Conservation (phyloP, 2,329 filamentous ascomycete genomes). For the Fusarium domesticum region DNA sequence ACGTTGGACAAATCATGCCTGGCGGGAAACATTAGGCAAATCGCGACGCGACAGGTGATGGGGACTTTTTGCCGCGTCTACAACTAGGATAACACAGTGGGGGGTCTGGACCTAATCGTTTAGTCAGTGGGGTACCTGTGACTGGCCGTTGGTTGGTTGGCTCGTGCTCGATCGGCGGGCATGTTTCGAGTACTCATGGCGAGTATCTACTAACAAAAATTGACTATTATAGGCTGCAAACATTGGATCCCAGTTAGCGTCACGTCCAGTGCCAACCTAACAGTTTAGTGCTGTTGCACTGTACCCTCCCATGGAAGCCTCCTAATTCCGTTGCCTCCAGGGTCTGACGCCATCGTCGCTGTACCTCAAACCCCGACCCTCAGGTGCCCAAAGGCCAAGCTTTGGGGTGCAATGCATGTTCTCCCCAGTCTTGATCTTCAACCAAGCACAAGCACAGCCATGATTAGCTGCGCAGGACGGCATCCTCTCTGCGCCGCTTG, state of each 20-base stretch:
- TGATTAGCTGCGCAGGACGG: slow-evolving; percentile 23
- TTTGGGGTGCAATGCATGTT: background rate
- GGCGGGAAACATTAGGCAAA: slow-evolving; percentile 5
- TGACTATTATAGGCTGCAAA: background rate
- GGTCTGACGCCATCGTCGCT: slow-evolving; percentile 32
- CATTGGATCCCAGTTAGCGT: background rate
- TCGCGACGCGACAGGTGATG: background rate
- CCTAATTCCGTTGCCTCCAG: slow-evolving; percentile 8
- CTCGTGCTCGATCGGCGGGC: slow-evolving; percentile 16
- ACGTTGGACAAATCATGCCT: background rate
- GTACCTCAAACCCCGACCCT: slow-evolving; percentile 18
- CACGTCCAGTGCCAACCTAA: background rate
- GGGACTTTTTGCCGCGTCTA: slow-evolving; percentile 5
- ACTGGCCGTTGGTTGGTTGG: too few species aligned
- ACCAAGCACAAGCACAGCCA: slow-evolving; percentile 7
- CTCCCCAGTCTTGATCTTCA: slow-evolving; percentile 20
- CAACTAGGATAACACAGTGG: too few species aligned
- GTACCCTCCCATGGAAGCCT: slow-evolving; percentile 16
- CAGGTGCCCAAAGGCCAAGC: slow-evolving; percentile 5
- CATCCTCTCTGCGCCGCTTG: slow-evolving; percentile 17
- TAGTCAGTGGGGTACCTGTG: too few species aligned
- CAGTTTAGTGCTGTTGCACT: too few species aligned
- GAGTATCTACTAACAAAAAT: background rate
- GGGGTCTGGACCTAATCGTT: too few species aligned
- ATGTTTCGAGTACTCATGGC: background rate